phyloP scores from a whole-genome alignment of 371 early-diverging fungal genomes.

The Mucor saturninus region DNA sequence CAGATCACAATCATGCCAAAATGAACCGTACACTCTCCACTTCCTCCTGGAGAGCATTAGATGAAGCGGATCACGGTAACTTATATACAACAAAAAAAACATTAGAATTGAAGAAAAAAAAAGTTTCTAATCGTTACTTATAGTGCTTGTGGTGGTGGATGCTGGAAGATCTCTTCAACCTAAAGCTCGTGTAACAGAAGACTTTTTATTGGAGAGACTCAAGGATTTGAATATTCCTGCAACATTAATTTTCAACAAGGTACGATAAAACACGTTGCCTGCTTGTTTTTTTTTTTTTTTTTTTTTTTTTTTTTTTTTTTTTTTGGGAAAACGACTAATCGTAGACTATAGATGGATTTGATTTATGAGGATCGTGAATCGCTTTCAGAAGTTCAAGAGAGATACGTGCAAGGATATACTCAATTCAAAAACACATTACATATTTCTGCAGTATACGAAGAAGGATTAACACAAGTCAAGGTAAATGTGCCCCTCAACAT shows the following conservation, averaged over 20 bases:
- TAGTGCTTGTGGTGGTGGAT: slow-evolving; percentile 69
- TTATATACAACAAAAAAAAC: background rate
- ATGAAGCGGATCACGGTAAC: slow-evolving; percentile 69
- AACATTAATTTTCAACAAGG: slow-evolving; percentile 76
- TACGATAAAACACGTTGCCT: slow-evolving; percentile 15
- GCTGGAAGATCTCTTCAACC: slow-evolving; percentile 54
- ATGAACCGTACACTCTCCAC: slow-evolving; percentile 69
- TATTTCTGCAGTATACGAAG: slow-evolving; percentile 53
- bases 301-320: background rate
- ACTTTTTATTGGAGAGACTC: slow-evolving; percentile 62
- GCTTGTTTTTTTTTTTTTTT: no score
- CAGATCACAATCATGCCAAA: slow-evolving; percentile 44
- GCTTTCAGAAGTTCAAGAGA: slow-evolving; percentile 40
- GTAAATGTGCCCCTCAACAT: slow-evolving; percentile 18
- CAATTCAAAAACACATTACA: slow-evolving; percentile 40
- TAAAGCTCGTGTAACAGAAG: slow-evolving; percentile 53
- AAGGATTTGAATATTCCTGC: slow-evolving; percentile 52
- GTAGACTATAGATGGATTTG: slow-evolving; percentile 56
- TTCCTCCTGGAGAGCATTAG: slow-evolving; percentile 74
- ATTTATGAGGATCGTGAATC: slow-evolving; percentile 45
- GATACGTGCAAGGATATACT: slow-evolving; percentile 33
- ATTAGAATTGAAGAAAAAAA: no score
- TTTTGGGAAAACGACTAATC: background rate
- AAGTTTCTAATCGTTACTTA: background rate
- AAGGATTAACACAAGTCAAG: slow-evolving; percentile 38